Base-by-base conservation (phyloP, 2,329 filamentous ascomycete genomes). In the Tolypocladium ophioglossoides region DNA sequence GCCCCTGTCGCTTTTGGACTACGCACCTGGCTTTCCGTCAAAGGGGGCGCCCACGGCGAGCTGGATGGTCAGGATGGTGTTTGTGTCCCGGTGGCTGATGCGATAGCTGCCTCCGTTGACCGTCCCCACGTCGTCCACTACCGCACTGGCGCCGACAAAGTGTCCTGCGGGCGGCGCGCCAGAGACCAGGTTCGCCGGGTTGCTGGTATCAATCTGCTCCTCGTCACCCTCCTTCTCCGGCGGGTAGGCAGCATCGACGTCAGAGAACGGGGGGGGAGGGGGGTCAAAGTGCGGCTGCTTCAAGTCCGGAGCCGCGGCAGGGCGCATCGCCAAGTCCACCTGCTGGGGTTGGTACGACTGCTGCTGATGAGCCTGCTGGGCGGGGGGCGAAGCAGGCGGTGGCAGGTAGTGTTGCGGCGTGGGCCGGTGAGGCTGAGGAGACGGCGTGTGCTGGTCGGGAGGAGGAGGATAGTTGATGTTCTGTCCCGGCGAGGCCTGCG, bases 61-160 rank as follows among this genome's bases (percentile, higher is more conserved):
- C 69, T 96, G 92, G 24, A 96, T 72, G 0, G 91, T 97, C 57
- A 96, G 71, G 60, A 96, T 86, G 1, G 88, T 91, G 68, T 97
- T 99, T 55, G 83, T 86, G 69, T 96, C 91, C 24, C 94, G 80
- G 66, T 99, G 94, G 64, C 89, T 94, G 66, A 97, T 91, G 46
- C 94, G 81, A 68, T 92, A 99, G 65, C 88, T 92, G 14, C 94
- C 94, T 18, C 94, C 94, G 67, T 97, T 97, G 76, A 97, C 99
- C 0, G 87, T 94, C n/a, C 94, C 94, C 2, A 95, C 83, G 62
- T 96, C 91, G 68, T 97, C 94, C 34, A 83, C 76, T 1, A 80
- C 78, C 0, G 85, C 74, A 38, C 55, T 57, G 0, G 80, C 83
- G 34, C 87, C 88, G 7, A 76, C 68, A 59, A 92, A 91, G 55